Conservation (phyloP, 176 grass and related monocot species). For the Pontederia crassipes region DNA sequence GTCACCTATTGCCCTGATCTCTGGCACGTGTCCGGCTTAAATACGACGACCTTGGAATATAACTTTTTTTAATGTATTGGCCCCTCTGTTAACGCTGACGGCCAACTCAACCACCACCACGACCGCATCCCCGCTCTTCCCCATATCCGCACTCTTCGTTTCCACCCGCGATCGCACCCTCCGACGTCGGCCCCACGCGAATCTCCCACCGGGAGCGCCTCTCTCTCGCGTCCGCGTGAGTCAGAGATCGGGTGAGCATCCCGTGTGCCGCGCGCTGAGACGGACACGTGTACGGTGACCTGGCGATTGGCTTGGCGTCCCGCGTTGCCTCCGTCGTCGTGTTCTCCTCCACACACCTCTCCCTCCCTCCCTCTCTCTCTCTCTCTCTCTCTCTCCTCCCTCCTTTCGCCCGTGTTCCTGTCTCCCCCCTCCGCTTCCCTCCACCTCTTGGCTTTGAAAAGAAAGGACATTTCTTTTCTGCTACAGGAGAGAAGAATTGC, state of each 20-base stretch:
- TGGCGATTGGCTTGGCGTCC: slow-evolving; percentile 8
- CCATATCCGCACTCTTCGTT: no score
- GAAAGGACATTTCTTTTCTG: no score
- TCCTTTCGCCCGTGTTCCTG: no score
- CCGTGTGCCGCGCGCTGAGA: neutral
- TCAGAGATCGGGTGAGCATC: neutral
- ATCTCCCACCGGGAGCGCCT: neutral
- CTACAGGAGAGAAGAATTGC: no score
- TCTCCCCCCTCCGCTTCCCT: neutral
- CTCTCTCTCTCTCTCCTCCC: no score
- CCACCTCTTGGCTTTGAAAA: no score
- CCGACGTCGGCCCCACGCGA: neutral
- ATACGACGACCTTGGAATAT: slow-evolving; percentile 15
- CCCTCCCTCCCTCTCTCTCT: neutral
- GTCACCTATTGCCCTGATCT: no score
- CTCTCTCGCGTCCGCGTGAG: neutral
- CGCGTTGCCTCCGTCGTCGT: neutral
- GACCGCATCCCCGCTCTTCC: no score
- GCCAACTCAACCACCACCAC: slow-evolving; percentile 37
- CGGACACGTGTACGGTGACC: slow-evolving; percentile 4
- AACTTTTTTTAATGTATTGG: neutral
- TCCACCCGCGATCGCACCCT: no score
- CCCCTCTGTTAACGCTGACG: slow-evolving; percentile 19
- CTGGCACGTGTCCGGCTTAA: slow-evolving; percentile 14
- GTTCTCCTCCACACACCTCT: neutral